Conservation (phyloP, 148 eudicot species). For the Polygonum aviculare region DNA sequence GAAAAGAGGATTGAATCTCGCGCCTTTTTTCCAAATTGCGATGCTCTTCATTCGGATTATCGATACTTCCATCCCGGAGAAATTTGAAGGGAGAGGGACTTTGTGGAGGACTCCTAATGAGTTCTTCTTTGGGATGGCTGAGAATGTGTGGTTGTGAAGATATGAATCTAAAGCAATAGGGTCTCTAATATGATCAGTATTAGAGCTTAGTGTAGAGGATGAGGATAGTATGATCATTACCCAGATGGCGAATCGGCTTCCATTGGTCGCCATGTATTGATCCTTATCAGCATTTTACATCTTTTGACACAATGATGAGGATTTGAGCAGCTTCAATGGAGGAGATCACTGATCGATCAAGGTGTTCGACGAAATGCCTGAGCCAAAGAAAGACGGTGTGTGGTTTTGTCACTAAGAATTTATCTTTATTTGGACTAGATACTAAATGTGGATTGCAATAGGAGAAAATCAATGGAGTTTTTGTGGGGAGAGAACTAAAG, state of each 20-base stretch:
- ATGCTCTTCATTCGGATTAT: constrained; percentile 36
- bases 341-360: neutral
- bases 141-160: constrained; percentile 26
- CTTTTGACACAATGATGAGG: neutral
- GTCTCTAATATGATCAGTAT: constrained; percentile 4
- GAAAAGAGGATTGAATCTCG: constrained; percentile 32
- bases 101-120: constrained; percentile 40
- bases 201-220: constrained; percentile 7
- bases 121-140: constrained; percentile 11
- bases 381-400: neutral
- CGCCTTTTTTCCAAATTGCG: constrained; percentile 38
- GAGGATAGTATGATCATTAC: constrained; percentile 15
- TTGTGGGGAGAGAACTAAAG: neutral
- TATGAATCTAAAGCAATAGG: constrained; percentile 35
- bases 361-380: neutral
- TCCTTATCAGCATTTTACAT: neutral
- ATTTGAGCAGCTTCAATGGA: neutral
- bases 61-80: constrained; percentile 44
- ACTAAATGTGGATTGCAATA: neutral
- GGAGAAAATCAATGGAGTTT: neutral
- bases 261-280: constrained; percentile 46
- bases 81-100: constrained; percentile 49
- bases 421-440: neutral
- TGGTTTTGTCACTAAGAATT: neutral
- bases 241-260: constrained; percentile 22